phyloP scores from a whole-genome alignment of 192 early-diverging fungal species.

The Paraglomus occultum region DNA sequence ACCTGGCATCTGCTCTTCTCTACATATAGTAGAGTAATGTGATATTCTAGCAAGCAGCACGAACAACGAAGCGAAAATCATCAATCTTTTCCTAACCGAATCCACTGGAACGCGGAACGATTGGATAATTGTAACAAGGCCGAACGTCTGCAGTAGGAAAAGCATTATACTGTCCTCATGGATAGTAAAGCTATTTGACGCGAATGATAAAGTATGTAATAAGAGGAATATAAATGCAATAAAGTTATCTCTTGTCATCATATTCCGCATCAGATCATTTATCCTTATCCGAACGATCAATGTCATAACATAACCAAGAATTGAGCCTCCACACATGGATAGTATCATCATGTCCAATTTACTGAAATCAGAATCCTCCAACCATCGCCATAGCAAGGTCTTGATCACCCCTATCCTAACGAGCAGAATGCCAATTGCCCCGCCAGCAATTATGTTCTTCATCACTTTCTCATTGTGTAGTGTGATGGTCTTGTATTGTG shows the following conservation, averaged over 20 bases:
- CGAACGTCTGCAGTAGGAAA: conserved; percentile 68
- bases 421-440: conserved; percentile 27
- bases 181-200: conserved; percentile 89
- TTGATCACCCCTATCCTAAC: conserved; percentile 21
- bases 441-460: conserved; percentile 28
- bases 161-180: conserved; percentile 74
- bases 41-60: conserved; percentile 57
- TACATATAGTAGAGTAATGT: conserved; percentile 72
- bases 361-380: conserved; percentile 10
- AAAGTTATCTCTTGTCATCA: conserved; percentile 38
- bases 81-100: conserved; percentile 37
- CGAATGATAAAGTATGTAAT: conserved; percentile 64
- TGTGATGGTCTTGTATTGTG: conserved; percentile 21
- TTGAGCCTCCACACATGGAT: conserved; percentile 36
- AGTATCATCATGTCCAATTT: conserved; percentile 40
- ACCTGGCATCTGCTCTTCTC: conserved; percentile 80
- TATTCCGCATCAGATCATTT: conserved; percentile 23
- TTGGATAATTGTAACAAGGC: conserved; percentile 42
- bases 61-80: conserved; percentile 46
- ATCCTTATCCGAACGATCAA: conserved; percentile 11
- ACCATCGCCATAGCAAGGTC: conserved; percentile 33
- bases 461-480: conserved; percentile 30
- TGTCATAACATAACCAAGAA: conserved; percentile 32
- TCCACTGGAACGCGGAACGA: conserved; percentile 34
- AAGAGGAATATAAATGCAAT: conserved; percentile 44